Evolutionary conservation across 768 basidiomycete genomes (phyloP).

Genomic region (Hericium coralloides): DNA sequence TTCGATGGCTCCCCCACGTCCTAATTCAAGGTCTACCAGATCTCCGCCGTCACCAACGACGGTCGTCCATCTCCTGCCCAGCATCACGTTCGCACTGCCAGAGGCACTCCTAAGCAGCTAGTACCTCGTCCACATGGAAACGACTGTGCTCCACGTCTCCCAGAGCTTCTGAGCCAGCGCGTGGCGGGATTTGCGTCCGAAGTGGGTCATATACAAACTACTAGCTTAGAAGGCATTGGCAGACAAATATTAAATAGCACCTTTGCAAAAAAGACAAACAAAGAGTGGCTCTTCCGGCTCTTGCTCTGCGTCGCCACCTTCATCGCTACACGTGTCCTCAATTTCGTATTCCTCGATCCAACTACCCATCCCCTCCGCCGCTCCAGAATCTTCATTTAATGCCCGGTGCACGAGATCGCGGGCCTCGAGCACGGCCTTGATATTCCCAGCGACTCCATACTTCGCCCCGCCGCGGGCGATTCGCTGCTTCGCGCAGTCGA

Average conservation of each 20-base stretch:
- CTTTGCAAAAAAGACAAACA: background rate
- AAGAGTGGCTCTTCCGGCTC: background rate
- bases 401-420: background rate
- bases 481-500: background rate
- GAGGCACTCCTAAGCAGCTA: conserved; percentile 32
- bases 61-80: conserved; percentile 32
- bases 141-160: conserved; percentile 36
- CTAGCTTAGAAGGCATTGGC: too few species aligned
- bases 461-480: background rate
- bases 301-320: background rate
- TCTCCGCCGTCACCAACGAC: conserved; percentile 36
- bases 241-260: background rate
- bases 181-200: too few species aligned
- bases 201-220: too few species aligned
- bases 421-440: background rate
- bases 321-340: background rate
- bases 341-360: background rate
- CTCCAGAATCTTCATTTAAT: background rate
- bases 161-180: conserved; percentile 20
- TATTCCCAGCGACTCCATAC: background rate
- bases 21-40: conserved; percentile 44
- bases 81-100: conserved; percentile 22
- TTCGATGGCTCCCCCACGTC: conserved; percentile 37
- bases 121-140: conserved; percentile 39
- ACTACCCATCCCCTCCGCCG: background rate